These are phyloP conservation scores for Aspergillus nomiae DNA, from an alignment of 2,329 filamentous ascomycete species.

Conservation along the genomic window DNA sequence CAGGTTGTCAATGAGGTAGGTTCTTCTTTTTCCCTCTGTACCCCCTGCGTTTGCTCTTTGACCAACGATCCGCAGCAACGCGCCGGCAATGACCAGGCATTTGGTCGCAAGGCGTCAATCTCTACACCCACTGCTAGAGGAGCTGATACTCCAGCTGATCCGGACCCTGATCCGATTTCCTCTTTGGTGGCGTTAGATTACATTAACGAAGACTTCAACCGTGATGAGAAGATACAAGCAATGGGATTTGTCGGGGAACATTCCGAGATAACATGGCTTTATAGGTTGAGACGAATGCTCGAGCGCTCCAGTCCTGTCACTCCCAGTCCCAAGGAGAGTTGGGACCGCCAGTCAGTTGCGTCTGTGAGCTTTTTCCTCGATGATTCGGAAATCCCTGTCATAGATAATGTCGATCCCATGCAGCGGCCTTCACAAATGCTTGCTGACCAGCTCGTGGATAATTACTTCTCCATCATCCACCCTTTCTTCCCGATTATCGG, in stretches of 20 bases:
- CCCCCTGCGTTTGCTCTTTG: not conserved
- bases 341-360: conserved; percentile 31
- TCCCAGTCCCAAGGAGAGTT: conserved; percentile 18
- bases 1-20: conserved; percentile 38
- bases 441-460: conserved; percentile 43
- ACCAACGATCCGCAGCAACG: conserved; percentile 13
- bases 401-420: conserved; percentile 39
- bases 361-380: conserved; percentile 44
- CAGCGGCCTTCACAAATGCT: conserved; percentile 38
- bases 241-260: conserved; percentile 49
- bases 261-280: conserved; percentile 48
- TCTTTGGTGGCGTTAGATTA: conserved; percentile 41
- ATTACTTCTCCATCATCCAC: conserved; percentile 44
- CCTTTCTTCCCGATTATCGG: conserved; percentile 46
- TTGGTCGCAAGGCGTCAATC: conserved; percentile 14
- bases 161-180: conserved; percentile 25
- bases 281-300: conserved; percentile 42
- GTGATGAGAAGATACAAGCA: conserved; percentile 39
- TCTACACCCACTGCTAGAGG: conserved; percentile 11
- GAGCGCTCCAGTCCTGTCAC: conserved; percentile 27
- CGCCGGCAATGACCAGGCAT: conserved; percentile 12
- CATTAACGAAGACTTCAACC: conserved; percentile 47
- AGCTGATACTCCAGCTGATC: conserved; percentile 13
- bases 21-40: not conserved
- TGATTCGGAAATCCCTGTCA: conserved; percentile 37